A percentile compares a stretch with the other conserved stretches of the same genome.
These are phyloP conservation scores for Aureobasidium sp. DNA, from an alignment of 2,329 filamentous ascomycete genomes.

Conservation along the genomic window DNA sequence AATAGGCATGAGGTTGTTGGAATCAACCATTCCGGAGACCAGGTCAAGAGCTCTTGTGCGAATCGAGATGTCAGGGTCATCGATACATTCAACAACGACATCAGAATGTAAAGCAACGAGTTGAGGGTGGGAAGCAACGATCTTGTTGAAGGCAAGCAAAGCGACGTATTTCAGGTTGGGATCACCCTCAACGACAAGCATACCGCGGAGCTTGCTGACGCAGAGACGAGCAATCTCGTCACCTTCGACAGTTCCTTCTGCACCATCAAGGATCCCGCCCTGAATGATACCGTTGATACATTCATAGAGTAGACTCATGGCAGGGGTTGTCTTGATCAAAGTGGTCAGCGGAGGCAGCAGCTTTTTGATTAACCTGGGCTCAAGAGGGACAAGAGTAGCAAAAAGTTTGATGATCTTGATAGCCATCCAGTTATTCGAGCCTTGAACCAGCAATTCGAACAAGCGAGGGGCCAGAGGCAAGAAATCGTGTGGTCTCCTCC, in stretches of 20 bases:
- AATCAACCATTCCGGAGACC: conserved; percentile 87
- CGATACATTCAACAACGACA: conserved; percentile 92
- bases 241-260: conserved; percentile 70
- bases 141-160: conserved; percentile 88
- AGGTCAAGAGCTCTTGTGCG: conserved; percentile 86
- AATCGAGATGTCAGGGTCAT: conserved; percentile 93
- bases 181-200: conserved; percentile 90
- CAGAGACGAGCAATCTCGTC: conserved; percentile 91
- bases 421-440: conserved; percentile 98
- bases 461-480: conserved; percentile 82
- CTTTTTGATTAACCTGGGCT: conserved; percentile 86
- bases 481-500: conserved; percentile 89
- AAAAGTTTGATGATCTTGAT: conserved; percentile 99
- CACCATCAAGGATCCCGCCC: conserved; percentile 81
- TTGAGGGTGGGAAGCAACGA: conserved; percentile 79
- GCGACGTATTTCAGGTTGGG: conserved; percentile 98
- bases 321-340: conserved; percentile 87
- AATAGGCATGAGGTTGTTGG: conserved; percentile 74
- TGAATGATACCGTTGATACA: conserved; percentile 98
- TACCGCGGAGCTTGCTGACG: conserved; percentile 84
- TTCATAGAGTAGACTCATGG: conserved; percentile 97
- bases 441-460: conserved; percentile 85
- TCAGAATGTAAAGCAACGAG: conserved; percentile 90
- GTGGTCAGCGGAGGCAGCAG: conserved; percentile 83
- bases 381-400: conserved; percentile 84